Evolutionary conservation across 208 protist genomes (phyloP).

Genomic region (Lotmaria passim): DNA sequence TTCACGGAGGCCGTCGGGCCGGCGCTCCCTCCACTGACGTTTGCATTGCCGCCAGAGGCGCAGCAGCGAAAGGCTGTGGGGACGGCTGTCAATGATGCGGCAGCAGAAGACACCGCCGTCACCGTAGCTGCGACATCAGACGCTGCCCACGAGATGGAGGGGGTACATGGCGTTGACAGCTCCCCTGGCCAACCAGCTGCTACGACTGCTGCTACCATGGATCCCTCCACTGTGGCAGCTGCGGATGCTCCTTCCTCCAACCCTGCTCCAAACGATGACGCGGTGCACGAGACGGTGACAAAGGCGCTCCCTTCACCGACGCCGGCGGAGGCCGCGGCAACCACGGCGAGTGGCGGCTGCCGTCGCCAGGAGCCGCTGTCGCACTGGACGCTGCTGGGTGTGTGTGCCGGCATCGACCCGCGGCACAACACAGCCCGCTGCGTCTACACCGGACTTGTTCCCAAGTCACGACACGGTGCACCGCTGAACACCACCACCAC

Average conservation of each 20-base stretch:
- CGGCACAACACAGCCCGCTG: constrained; percentile 18
- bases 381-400: constrained; percentile 19
- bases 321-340: not conserved
- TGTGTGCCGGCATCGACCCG: constrained; percentile 18
- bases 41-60: constrained; percentile 21
- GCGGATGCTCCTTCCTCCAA: not conserved
- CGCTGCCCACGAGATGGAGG: too few species aligned
- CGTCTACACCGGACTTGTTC: constrained; percentile 6
- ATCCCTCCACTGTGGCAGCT: not conserved
- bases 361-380: constrained; percentile 11
- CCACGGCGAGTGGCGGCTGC: not conserved
- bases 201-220: not conserved
- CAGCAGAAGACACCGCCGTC: not conserved
- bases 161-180: too few species aligned
- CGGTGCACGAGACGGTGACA: not conserved
- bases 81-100: not conserved
- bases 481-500: not conserved
- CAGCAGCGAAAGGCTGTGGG: not conserved
- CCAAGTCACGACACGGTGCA: constrained; percentile 9
- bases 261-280: not conserved
- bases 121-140: not conserved
- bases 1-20: constrained; percentile 30
- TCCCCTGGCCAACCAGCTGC: not conserved
- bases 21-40: constrained; percentile 28
- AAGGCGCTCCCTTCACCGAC: not conserved